Conservation (phyloP, 306 rosid genomes). For the Ochetophila trinervis region DNA sequence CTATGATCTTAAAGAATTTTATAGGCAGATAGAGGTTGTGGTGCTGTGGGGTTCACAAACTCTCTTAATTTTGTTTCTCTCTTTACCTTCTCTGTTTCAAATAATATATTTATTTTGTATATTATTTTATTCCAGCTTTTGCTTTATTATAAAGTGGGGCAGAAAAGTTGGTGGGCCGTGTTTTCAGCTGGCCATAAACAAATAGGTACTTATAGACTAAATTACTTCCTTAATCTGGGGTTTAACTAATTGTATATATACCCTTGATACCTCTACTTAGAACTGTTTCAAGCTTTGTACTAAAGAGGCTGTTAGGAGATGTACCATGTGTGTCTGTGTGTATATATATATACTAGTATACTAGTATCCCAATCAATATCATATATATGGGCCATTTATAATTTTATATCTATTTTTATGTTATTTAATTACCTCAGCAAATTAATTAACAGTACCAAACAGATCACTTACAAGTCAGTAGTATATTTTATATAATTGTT, state of each 20-base stretch:
- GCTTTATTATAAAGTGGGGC: slow-evolving; percentile 53
- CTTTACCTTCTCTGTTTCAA: slow-evolving; percentile 25
- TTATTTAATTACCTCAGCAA: no score
- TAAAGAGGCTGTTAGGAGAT: slow-evolving; percentile 26
- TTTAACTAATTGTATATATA: slow-evolving; percentile 19
- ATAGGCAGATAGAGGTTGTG: slow-evolving; percentile 23
- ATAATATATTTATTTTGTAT: slow-evolving; percentile 43
- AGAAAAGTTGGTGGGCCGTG: slow-evolving; percentile 53
- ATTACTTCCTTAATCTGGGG: slow-evolving; percentile 57
- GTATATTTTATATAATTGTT: no score
- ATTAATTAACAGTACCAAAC: no score
- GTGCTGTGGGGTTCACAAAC: slow-evolving; percentile 48
- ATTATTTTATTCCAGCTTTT: slow-evolving; percentile 49
- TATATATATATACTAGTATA: no score
- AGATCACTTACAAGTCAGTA: no score
- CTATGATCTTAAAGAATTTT: slow-evolving; percentile 37
- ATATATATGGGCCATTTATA: no score
- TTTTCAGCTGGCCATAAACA: slow-evolving; percentile 36
- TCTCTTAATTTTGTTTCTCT: slow-evolving; percentile 28
- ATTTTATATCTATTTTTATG: no score
- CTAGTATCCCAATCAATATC: no score
- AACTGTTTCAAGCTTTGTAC: slow-evolving; percentile 14
- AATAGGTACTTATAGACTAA: slow-evolving; percentile 25
- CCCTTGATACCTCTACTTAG: slow-evolving; percentile 31
- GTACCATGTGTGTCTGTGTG: background rate